Evolutionary conservation across 352 stramenopile species (phyloP), one percentile per base, ranked within the genome.

Genomic region (Phytophthora hibernalis): DNA sequence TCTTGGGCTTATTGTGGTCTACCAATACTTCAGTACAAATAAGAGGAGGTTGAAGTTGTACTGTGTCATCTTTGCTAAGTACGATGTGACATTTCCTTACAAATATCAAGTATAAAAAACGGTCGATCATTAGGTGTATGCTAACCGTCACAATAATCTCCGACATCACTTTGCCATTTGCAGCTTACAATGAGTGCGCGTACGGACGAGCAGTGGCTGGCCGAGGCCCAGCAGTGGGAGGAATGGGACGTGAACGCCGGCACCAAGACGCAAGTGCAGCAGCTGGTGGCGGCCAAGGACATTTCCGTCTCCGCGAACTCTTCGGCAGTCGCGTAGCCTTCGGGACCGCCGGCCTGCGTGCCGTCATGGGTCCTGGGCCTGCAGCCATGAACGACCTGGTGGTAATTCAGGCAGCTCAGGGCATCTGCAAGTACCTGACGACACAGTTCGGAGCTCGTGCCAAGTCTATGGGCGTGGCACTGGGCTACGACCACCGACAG

Each of bases 301-400:
- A 57, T 75, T 13, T 42, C 65, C 68, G 73, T 43, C 67, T 98
- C 33, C 71, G 71, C n/a, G 58, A 80, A 44, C 76, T 97, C 54
- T 94, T 98, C 54, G 60, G 81, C 49, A 79, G 79, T 37, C 91
- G 95, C 22, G 71, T 98, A 21, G 83, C 90, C 53, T 98, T 98
- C 74, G 95, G 95, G 20, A 98, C 95, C 30, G 93, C 95, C 28
- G 95, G 89, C 1, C 82, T 98, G 16, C 82, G 95, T 44, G 94
- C 85, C 18, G 77, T 70, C 48, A 98, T 98, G 95, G 92, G 83
- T 0, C 77, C 92, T 0, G 95, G 95, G 12, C 89, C 90, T 9
- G 82, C 77, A 30, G 83, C 83, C 50, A 98, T 98, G 81, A 98
- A 98, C 75, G 92, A 98, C 55, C 77, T 98, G 33, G 90, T 98